phyloP scores from a whole-genome alignment of 1,284 basidiomycete genomes.

The Fistulinella cinereoalba region DNA sequence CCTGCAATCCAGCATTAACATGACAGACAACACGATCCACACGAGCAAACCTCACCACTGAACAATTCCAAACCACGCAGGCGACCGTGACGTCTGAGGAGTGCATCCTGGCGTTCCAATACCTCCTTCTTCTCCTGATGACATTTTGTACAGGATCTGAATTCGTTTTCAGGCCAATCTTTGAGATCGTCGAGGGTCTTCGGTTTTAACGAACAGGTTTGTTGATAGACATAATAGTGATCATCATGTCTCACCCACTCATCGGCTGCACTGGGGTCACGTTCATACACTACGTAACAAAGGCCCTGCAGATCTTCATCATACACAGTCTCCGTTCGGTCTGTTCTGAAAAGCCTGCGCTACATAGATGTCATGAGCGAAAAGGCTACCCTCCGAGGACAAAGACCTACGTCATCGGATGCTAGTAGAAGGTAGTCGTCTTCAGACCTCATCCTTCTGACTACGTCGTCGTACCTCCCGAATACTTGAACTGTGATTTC shows the following conservation, averaged over 20 bases:
- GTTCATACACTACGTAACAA: conserved; percentile 42
- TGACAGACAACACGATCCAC: conserved; percentile 1
- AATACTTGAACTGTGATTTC: conserved; percentile 41
- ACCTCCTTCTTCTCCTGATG: conserved; percentile 28
- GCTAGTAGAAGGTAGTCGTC: conserved; percentile 6
- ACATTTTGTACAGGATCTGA: conserved; percentile 41
- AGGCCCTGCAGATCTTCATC: conserved; percentile 45
- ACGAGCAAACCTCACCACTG: conserved; percentile 42
- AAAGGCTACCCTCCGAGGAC: neutral
- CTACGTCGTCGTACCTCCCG: conserved; percentile 42
- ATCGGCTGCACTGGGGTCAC: conserved; percentile 33
- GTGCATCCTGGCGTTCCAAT: conserved; percentile 29
- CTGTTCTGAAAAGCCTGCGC: conserved; percentile 46
- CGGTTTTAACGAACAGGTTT: conserved; percentile 14
- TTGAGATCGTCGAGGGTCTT: conserved; percentile 29
- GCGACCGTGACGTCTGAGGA: conserved; percentile 39
- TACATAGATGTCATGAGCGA: conserved; percentile 26
- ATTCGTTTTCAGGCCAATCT: conserved; percentile 27
- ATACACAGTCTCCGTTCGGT: conserved; percentile 27
- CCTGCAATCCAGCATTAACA: conserved; percentile 38
- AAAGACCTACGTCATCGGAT: conserved; percentile 35
- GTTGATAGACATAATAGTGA: conserved; percentile 52
- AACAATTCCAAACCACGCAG: conserved; percentile 62
- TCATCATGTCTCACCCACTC: conserved; percentile 50
- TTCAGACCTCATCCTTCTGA: conserved; percentile 17